A percentile compares a stretch with the other conserved stretches of the same genome.
Conservation (phyloP, 768 basidiomycete genomes). For the Lactarius sp. region DNA sequence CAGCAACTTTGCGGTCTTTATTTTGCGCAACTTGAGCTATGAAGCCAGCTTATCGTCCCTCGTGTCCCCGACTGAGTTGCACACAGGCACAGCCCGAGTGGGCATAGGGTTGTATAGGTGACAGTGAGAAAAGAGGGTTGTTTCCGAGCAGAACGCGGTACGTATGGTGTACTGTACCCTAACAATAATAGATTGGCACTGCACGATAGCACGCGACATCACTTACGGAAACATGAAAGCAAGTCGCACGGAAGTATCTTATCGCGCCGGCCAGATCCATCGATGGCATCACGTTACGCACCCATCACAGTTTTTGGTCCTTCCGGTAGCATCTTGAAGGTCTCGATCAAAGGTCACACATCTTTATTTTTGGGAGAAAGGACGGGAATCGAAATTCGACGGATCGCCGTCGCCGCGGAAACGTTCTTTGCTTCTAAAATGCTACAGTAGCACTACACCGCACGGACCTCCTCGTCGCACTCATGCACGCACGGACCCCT, state of each 20-base stretch:
- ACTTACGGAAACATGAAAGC: not conserved
- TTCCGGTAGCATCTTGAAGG: not conserved
- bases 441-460: not conserved
- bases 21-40: not conserved
- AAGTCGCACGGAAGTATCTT: not conserved
- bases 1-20: not conserved
- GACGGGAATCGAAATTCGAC: not conserved
- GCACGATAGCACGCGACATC: not conserved
- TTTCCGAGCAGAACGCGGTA: conserved; percentile 1
- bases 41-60: not conserved
- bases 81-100: conserved; percentile 5
- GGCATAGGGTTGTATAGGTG: conserved; percentile 16
- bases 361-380: not conserved
- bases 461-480: too few species aligned
- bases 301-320: not conserved
- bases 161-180: not conserved
- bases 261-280: conserved; percentile 6
- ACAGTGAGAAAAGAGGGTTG: conserved; percentile 12
- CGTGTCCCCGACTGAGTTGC: not conserved
- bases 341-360: not conserved
- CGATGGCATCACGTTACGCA: not conserved
- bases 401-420: conserved; percentile 1
- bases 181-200: not conserved
- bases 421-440: not conserved
- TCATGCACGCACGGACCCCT: too few species aligned